A percentile compares a stretch with the other conserved stretches of the same genome.
Conservation (phyloP, 179 eudicot species). For the Sideroxylon spinosum region DNA sequence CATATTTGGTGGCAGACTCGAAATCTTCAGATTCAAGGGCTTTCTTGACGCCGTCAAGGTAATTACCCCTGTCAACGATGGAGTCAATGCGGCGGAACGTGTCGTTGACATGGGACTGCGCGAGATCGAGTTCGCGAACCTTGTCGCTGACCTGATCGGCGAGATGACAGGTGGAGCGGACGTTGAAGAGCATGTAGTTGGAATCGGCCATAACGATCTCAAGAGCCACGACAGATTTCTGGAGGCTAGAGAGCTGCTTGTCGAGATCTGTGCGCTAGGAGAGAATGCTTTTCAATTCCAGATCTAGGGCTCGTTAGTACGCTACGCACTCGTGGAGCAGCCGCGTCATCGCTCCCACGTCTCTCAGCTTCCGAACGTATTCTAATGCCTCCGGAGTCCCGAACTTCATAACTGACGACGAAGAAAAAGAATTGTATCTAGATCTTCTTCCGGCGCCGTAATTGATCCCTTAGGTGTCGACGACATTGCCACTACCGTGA, state of each 20-base stretch:
- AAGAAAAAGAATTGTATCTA: slow-evolving; percentile 9
- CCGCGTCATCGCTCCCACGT: slow-evolving; percentile 72
- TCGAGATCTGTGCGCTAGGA: slow-evolving; percentile 63
- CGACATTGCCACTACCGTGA: background rate
- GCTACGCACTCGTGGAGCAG: slow-evolving; percentile 87
- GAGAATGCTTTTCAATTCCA: slow-evolving; percentile 50
- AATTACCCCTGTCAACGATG: slow-evolving; percentile 50
- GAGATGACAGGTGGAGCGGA: slow-evolving; percentile 52
- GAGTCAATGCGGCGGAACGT: slow-evolving; percentile 75
- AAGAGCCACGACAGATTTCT: slow-evolving; percentile 48
- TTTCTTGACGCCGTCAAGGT: slow-evolving; percentile 54
- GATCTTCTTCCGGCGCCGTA: slow-evolving; percentile 15
- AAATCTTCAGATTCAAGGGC: slow-evolving; percentile 55
- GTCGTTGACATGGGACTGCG: slow-evolving; percentile 65
- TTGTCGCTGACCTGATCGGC: slow-evolving; percentile 70
- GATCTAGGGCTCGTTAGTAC: slow-evolving; percentile 69
- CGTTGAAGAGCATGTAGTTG: slow-evolving; percentile 55
- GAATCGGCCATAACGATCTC: slow-evolving; percentile 52
- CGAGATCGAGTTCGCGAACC: slow-evolving; percentile 81
- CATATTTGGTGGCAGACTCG: slow-evolving; percentile 55
- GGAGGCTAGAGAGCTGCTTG: slow-evolving; percentile 56
- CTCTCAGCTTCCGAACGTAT: slow-evolving; percentile 56
- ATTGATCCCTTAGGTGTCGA: background rate
- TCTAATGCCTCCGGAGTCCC: slow-evolving; percentile 50
- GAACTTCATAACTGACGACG: slow-evolving; percentile 37